Percentiles rank a stretch among this genome's conserved stretches.
Conservation (phyloP, 495 filamentous ascomycete species). For the Aspergillus sclerotioniger region DNA sequence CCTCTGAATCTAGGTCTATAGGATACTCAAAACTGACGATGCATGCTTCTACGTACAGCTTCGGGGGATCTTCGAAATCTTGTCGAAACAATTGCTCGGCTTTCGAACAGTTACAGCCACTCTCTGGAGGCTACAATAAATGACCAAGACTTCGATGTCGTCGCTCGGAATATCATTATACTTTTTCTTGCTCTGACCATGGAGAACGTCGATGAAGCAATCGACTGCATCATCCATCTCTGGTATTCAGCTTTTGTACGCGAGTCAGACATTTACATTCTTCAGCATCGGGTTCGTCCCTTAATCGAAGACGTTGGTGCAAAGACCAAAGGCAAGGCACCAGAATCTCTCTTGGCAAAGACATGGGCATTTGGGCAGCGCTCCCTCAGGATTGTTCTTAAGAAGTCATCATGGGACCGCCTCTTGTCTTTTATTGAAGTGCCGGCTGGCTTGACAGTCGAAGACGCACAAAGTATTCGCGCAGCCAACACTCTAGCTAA, state of each 20-base stretch:
- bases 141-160: conserved; percentile 42
- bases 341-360: background rate
- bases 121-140: conserved; percentile 34
- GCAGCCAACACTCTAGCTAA: conserved; percentile 3
- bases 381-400: conserved; percentile 12
- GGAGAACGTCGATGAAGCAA: conserved; percentile 14
- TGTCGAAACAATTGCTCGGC: conserved; percentile 33
- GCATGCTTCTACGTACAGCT: conserved; percentile 24
- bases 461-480: background rate
- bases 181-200: conserved; percentile 34
- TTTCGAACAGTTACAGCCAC: conserved; percentile 29
- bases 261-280: conserved; percentile 13
- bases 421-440: background rate
- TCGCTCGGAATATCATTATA: conserved; percentile 45
- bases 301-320: conserved; percentile 30
- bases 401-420: conserved; percentile 2
- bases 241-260: conserved; percentile 38
- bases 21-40: background rate
- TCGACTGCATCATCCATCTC: conserved; percentile 33
- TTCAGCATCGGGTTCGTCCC: conserved; percentile 19
- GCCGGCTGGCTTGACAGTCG: background rate
- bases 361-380: conserved; percentile 16
- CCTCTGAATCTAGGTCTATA: no score
- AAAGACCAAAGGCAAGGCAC: no score
- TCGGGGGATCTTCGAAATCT: conserved; percentile 49